Evolutionary conservation across 2,329 filamentous ascomycete genomes (phyloP).

Genomic region (Emergomyces africanus): DNA sequence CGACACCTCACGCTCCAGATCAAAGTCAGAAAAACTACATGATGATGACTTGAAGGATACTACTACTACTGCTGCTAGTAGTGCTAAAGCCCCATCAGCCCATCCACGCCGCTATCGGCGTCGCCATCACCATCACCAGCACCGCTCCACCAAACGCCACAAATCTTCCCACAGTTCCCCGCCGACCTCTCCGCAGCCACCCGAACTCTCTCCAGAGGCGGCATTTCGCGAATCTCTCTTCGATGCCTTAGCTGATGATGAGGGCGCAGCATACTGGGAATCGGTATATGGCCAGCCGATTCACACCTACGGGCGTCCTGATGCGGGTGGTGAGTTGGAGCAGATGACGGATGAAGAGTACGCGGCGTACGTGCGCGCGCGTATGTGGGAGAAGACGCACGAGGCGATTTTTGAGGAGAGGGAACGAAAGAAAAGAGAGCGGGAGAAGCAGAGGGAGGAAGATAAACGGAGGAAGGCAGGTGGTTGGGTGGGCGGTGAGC

Average conservation of each 20-base stretch:
- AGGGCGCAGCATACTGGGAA: slow-evolving; percentile 92
- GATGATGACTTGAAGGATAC: neutral
- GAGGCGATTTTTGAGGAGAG: slow-evolving; percentile 70
- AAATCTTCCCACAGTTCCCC: slow-evolving; percentile 10
- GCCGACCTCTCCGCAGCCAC: slow-evolving; percentile 3
- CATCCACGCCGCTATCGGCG: slow-evolving; percentile 11
- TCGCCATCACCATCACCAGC: slow-evolving; percentile 13
- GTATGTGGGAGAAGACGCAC: slow-evolving; percentile 95
- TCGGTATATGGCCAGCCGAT: slow-evolving; percentile 93
- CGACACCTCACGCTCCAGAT: neutral
- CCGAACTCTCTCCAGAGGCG: slow-evolving; percentile 48
- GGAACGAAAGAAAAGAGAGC: slow-evolving; percentile 45
- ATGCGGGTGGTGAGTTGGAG: slow-evolving; percentile 50
- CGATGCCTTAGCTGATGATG: slow-evolving; percentile 92
- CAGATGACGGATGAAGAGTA: slow-evolving; percentile 91
- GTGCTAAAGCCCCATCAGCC: slow-evolving; percentile 2
- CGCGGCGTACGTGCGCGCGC: slow-evolving; percentile 64
- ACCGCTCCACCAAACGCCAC: slow-evolving; percentile 16
- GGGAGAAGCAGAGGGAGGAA: slow-evolving; percentile 34
- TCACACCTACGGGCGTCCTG: slow-evolving; percentile 56
- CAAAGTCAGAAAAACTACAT: neutral
- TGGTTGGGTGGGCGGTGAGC: slow-evolving; percentile 19
- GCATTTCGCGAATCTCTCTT: slow-evolving; percentile 92
- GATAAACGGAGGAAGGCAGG: slow-evolving; percentile 18
- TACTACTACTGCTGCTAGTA: no score